A percentile compares a stretch with the other conserved stretches of the same genome.
Evolutionary conservation across 2,329 filamentous ascomycete species (phyloP).

Genomic region (Aspergillus fumigatiaffinis): DNA sequence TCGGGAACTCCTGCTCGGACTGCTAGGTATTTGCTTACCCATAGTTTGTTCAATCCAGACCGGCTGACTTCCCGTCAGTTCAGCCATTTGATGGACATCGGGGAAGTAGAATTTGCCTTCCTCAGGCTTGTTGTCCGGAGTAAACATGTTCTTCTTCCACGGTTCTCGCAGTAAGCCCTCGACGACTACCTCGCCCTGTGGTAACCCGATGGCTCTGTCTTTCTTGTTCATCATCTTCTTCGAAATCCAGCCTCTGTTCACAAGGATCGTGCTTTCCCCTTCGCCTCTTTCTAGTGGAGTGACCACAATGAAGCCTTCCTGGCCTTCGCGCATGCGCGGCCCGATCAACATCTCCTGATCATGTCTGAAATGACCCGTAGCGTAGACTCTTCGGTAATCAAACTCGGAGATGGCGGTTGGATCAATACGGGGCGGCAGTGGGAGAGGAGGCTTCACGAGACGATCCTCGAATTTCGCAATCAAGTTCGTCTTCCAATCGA

Average conservation of each 20-base stretch:
- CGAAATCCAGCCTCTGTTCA: slow-evolving; percentile 88
- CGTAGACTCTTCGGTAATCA: slow-evolving; percentile 80
- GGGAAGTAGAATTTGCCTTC: slow-evolving; percentile 91
- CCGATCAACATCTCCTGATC: slow-evolving; percentile 96
- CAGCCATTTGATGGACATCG: slow-evolving; percentile 88
- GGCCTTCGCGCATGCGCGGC: slow-evolving; percentile 80
- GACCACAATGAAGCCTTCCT: slow-evolving; percentile 86
- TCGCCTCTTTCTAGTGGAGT: slow-evolving; percentile 77
- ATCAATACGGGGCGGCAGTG: slow-evolving; percentile 78
- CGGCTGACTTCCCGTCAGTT: slow-evolving; percentile 72
- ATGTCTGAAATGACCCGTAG: slow-evolving; percentile 71
- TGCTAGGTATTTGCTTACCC: slow-evolving; percentile 52
- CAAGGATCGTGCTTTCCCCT: slow-evolving; percentile 65
- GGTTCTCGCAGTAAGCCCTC: slow-evolving; percentile 83
- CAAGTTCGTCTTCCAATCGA: slow-evolving; percentile 90
- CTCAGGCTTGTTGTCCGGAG: slow-evolving; percentile 80
- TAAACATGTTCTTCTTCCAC: slow-evolving; percentile 98
- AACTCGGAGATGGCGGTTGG: slow-evolving; percentile 79
- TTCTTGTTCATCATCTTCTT: slow-evolving; percentile 67
- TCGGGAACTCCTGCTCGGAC: not conserved
- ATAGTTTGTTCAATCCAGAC: slow-evolving; percentile 97
- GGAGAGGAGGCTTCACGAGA: slow-evolving; percentile 77
- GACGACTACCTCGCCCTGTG: slow-evolving; percentile 67
- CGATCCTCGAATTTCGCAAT: slow-evolving; percentile 91
- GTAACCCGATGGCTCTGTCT: slow-evolving; percentile 61